Evolutionary conservation across 495 filamentous ascomycete species (phyloP).

Genomic region (Tuber calosporum): DNA sequence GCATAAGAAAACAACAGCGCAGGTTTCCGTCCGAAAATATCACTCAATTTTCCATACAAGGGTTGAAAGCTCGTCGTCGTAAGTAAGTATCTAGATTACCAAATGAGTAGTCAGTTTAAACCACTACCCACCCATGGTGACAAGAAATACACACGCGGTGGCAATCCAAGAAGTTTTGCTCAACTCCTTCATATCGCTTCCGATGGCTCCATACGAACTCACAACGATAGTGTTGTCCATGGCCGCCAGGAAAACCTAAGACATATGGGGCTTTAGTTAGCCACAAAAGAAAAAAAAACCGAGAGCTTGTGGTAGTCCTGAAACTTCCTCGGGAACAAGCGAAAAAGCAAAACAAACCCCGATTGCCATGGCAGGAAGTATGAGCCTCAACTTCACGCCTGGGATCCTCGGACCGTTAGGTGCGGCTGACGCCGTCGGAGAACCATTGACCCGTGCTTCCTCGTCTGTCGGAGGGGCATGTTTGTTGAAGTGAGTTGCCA

Average conservation of each 20-base stretch:
- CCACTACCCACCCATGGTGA: neutral
- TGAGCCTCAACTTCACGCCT: conserved; percentile 46
- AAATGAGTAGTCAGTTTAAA: neutral
- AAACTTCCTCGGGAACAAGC: neutral
- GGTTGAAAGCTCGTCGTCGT: conserved; percentile 74
- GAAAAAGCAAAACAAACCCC: conserved; percentile 47
- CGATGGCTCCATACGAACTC: conserved; percentile 70
- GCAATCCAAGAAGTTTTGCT: conserved; percentile 81
- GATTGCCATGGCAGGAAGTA: conserved; percentile 54
- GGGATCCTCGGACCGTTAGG: conserved; percentile 34
- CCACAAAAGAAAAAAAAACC: conserved; percentile 9
- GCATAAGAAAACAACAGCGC: conserved; percentile 66
- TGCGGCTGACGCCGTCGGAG: conserved; percentile 8
- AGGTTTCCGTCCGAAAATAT: conserved; percentile 77
- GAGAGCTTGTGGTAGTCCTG: neutral
- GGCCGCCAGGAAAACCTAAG: conserved; percentile 62
- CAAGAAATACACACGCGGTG: conserved; percentile 50
- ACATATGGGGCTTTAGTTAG: neutral
- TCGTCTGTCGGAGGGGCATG: conserved; percentile 3
- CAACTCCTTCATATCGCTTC: conserved; percentile 68
- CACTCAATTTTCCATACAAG: conserved; percentile 67
- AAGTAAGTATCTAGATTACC: conserved; percentile 53
- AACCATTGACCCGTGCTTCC: conserved; percentile 17
- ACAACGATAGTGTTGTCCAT: conserved; percentile 80
- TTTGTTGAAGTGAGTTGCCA: conserved; percentile 9